Evolutionary conservation across 2,329 filamentous ascomycete species (phyloP).

Genomic region (Neofusicoccum ribis): DNA sequence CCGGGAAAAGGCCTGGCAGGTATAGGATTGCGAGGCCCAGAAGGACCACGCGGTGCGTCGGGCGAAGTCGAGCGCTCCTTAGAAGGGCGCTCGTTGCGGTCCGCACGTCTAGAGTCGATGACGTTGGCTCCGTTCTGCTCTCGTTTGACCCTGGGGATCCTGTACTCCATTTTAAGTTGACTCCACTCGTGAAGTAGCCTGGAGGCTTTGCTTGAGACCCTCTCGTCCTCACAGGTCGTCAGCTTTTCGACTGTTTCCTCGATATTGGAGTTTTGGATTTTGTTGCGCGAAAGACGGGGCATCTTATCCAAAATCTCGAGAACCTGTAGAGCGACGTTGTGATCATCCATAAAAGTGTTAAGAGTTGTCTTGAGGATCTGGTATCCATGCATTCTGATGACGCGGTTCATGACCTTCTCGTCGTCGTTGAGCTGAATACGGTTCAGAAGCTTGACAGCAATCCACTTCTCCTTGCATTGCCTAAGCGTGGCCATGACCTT

Average conservation of each 20-base stretch:
- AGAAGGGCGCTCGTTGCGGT: conserved; percentile 55
- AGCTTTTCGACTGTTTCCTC: conserved; percentile 76
- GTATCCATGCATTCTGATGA: conserved; percentile 96
- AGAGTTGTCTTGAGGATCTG: conserved; percentile 88
- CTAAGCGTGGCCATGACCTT: conserved; percentile 96
- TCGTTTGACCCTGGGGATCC: conserved; percentile 86
- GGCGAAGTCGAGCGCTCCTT: conserved; percentile 52
- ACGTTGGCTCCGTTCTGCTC: conserved; percentile 60
- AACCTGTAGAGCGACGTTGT: conserved; percentile 85
- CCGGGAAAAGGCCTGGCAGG: conserved; percentile 56
- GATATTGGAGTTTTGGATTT: conserved; percentile 95
- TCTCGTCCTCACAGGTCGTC: conserved; percentile 66
- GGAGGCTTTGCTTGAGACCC: conserved; percentile 70
- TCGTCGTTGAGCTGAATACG: conserved; percentile 87
- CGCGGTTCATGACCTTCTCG: conserved; percentile 80
- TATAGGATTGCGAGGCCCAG: conserved; percentile 50
- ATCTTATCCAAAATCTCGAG: conserved; percentile 86
- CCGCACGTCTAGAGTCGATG: conserved; percentile 58
- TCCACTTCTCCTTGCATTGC: conserved; percentile 99
- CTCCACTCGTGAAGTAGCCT: conserved; percentile 81
- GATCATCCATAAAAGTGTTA: conserved; percentile 81
- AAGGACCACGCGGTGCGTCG: conserved; percentile 40
- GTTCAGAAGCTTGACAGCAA: conserved; percentile 88
- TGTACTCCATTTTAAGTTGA: conserved; percentile 84
- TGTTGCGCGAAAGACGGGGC: conserved; percentile 90